Base-by-base conservation (phyloP, 495 filamentous ascomycete species). In the Articulospora tetracladia region DNA sequence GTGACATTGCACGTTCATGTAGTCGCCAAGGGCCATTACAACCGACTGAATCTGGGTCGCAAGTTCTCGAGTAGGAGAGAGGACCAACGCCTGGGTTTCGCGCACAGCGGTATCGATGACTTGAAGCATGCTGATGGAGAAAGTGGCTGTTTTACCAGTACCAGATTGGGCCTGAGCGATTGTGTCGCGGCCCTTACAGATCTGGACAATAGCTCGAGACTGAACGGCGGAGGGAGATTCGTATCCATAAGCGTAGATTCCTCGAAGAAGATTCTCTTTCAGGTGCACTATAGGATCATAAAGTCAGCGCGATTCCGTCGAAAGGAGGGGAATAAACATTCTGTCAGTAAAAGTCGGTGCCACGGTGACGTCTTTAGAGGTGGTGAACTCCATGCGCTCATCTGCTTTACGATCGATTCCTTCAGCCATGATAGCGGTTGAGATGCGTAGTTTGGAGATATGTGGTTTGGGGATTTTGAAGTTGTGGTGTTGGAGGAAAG, bases 101-200 rank as follows among this genome's bases (percentile, higher is more conserved):
- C 92, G 87, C 41, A 97, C 79, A 41, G 79, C 84, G 1, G 87
- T 90, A 67, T 94, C 89, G 78, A 93, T 92, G 66, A 96, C 90
- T 72, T 98, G 94, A 27, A 99, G 86, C 70, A 95, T 92, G 69
- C 90, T 94, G 76, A 99, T 97, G 57, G 93, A 93, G 79, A 99
- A 99, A 1, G 94, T 99, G 11, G 94, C 94, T 23, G 94, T 99
- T 80, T 99, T 99, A 78, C 94, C 94, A 54, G 94, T 99, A 77
- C 94, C 94, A 54, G 92, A 97, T 80, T 99, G 94, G n/a, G 94
- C 94, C 74, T 99, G 94, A 32, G 94, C 94, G 73, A 99, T 99
- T 53, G 92, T 96, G 72, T 99, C 94, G 73, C 92, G 91, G 61
- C 93, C 94, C 78, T 96, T 98, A 84, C 93, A 97, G 69, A 98